These are phyloP conservation scores for Trametes hirsuta DNA, from an alignment of 1,284 basidiomycete species.

Conservation along the genomic window DNA sequence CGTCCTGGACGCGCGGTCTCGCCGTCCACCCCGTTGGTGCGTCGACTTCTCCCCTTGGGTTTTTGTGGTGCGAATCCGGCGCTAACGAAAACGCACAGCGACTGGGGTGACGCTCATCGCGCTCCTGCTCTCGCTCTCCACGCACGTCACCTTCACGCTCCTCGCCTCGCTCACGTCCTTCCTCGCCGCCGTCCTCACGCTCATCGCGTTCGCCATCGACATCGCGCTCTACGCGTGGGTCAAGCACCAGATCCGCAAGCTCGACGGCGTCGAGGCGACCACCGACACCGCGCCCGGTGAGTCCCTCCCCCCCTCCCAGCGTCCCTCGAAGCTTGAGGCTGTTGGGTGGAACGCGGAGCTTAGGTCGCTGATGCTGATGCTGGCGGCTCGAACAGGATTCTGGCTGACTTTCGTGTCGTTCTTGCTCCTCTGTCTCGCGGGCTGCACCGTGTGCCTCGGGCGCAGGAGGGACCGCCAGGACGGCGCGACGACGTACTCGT, in stretches of 20 bases:
- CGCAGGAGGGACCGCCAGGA: slow-evolving; percentile 46
- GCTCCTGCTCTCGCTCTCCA: slow-evolving; percentile 63
- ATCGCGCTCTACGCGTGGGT: slow-evolving; percentile 71
- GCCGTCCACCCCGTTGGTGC: slow-evolving; percentile 74
- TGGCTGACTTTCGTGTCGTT: slow-evolving; percentile 76
- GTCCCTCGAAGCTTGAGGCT: too few relatives aligned
- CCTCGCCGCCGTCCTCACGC: slow-evolving; percentile 63
- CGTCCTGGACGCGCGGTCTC: slow-evolving; percentile 73
- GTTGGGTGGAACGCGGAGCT: not conserved
- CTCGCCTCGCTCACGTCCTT: slow-evolving; percentile 64
- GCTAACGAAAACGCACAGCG: slow-evolving; percentile 43
- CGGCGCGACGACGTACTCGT: slow-evolving; percentile 30
- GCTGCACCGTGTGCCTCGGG: slow-evolving; percentile 71
- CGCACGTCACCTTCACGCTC: slow-evolving; percentile 59
- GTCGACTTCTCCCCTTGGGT: slow-evolving; percentile 26
- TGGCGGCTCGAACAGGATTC: slow-evolving; percentile 48
- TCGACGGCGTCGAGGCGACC: slow-evolving; percentile 44
- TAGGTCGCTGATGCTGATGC: slow-evolving; percentile 3
- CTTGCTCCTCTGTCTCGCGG: slow-evolving; percentile 63
- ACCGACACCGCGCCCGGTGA: slow-evolving; percentile 65
- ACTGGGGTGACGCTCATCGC: slow-evolving; percentile 65
- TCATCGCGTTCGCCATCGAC: slow-evolving; percentile 74
- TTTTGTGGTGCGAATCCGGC: not conserved
- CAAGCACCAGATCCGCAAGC: slow-evolving; percentile 54
- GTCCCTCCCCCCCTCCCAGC: slow-evolving; percentile 23